Conservation (phyloP, 768 basidiomycete genomes). For the Phlebiopsis flavidoalba region DNA sequence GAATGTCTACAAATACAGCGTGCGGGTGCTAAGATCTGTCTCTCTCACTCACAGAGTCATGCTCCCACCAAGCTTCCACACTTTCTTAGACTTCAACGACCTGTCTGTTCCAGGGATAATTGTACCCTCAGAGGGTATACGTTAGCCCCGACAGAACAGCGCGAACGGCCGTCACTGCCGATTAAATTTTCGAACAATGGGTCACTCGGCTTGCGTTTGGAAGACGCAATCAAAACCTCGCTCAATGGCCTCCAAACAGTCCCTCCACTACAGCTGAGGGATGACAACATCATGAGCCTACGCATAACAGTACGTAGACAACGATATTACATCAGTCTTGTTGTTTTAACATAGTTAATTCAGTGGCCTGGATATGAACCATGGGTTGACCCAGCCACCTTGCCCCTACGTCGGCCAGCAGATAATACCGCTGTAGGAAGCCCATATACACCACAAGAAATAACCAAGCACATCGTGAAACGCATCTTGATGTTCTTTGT, state of each 20-base stretch:
- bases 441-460: not conserved
- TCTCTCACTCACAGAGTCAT: too few species aligned
- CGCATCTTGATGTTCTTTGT: not conserved
- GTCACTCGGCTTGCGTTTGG: not conserved
- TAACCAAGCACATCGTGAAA: not conserved
- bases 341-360: too few species aligned
- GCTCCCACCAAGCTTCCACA: not conserved
- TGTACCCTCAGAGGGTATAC: not conserved
- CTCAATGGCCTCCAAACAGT: not conserved
- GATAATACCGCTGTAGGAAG: not conserved
- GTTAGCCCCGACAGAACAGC: not conserved
- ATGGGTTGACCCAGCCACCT: not conserved
- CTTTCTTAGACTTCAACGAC: not conserved
- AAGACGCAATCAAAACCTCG: not conserved
- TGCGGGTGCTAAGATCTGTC: too few species aligned
- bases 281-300: too few species aligned
- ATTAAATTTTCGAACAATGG: not conserved
- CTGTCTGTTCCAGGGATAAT: not conserved
- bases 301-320: too few species aligned
- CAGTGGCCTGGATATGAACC: conserved; percentile 2
- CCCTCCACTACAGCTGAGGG: too few species aligned
- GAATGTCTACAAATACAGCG: too few species aligned
- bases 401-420: not conserved
- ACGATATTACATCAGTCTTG: too few species aligned
- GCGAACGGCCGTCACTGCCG: too few species aligned